Evolutionary conservation across 148 eudicot genomes (phyloP).

Genomic region (Rhododendron ferrugineum): DNA sequence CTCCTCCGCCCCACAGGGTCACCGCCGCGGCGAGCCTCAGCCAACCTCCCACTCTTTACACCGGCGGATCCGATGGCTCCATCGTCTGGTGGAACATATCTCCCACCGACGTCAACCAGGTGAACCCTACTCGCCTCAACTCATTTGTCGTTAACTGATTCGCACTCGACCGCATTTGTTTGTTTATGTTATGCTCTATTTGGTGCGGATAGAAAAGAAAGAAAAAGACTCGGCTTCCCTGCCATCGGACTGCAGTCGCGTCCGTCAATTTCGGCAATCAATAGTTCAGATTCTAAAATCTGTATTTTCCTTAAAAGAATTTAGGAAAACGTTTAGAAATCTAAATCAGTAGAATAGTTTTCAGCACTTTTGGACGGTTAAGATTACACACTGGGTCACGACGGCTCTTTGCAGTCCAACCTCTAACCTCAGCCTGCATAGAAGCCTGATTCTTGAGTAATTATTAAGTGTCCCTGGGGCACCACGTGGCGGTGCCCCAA

Average conservation of each 20-base stretch:
- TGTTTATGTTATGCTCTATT: not conserved
- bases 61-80: conserved; percentile 97
- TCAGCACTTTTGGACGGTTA: not conserved
- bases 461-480: too few relatives aligned
- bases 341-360: not conserved
- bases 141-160: conserved; percentile 1
- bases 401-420: not conserved
- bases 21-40: conserved; percentile 51
- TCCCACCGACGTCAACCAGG: conserved; percentile 24
- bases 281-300: not conserved
- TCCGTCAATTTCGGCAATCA: too few relatives aligned
- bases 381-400: not conserved
- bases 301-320: not conserved
- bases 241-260: not conserved
- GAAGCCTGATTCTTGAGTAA: not conserved
- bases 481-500: too few relatives aligned
- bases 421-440: not conserved
- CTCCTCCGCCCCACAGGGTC: conserved; percentile 73
- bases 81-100: conserved; percentile 84
- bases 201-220: not conserved
- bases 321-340: not conserved
- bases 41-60: conserved; percentile 72
- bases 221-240: not conserved
- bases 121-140: conserved; percentile 12
- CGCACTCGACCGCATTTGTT: not conserved